Evolutionary conservation across 352 stramenopile species (phyloP), one percentile per base, ranked within the genome.

Genomic region (Phytophthora tubulina): DNA sequence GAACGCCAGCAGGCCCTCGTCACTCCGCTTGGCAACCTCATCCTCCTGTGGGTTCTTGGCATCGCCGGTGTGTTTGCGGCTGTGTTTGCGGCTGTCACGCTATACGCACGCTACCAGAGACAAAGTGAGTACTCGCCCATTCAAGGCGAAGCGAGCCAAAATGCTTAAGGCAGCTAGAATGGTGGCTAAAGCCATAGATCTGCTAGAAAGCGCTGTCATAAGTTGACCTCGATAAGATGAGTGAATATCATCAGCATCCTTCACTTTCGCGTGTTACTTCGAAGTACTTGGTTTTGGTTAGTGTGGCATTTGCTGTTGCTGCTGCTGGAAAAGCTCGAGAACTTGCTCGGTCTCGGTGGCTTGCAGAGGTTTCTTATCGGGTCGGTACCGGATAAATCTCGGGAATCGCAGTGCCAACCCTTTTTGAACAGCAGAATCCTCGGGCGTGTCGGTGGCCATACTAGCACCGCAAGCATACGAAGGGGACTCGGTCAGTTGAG

Each of bases 401-500:
- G 98, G 98, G 79, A 99, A 99, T 9, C 98, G 95, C 58, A 99
- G 85, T 11, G 96, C 97, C 58, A 99, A 95, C 8, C 98, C 98
- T 63, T 93, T 92, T 52, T 53, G 62, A 63, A 53, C 45, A 62
- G 32, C 36, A 39, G 21, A 11, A 9, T 51, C 45, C 72, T 46
- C 73, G 17, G 11, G 6, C 17, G 6, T 46, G 39, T 65, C 33
- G 31, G 31, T 59, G 49, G 32, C 6, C 8, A 51, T 21, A 1
- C 36, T 59, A 73, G 41, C 80, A 58, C n/a, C 98, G 9, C 95
- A 98, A 35, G 88, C 97, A 81, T 99, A 98, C 15, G 94, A 91
- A 51, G 91, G 92, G 8, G 97, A 99, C 59, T 98, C 93, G 4
- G 93, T 99, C 50, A 99, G 80, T 78, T 99, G 98, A 9, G 98